These are phyloP conservation scores for Saccharomycopsis sp. DNA, from an alignment of 805 yeast species.

Conservation along the genomic window DNA sequence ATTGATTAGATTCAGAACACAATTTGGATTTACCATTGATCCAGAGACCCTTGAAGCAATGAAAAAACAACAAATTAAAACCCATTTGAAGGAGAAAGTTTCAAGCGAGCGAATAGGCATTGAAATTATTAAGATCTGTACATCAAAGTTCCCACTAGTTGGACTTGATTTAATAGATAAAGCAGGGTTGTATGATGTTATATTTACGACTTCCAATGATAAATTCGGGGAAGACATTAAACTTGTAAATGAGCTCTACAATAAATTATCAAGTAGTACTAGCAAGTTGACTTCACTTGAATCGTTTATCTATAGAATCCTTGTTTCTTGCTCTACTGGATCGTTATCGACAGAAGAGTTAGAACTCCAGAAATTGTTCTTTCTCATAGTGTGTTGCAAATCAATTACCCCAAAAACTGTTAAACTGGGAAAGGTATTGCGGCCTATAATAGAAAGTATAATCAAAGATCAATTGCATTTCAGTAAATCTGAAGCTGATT, in stretches of 20 bases:
- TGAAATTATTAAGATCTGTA: slow-evolving; percentile 73
- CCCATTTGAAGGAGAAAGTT: slow-evolving; percentile 61
- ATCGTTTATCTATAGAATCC: background rate
- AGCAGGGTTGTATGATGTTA: slow-evolving; percentile 47
- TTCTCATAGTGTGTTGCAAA: slow-evolving; percentile 14
- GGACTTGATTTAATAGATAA: slow-evolving; percentile 56
- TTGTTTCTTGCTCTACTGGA: background rate
- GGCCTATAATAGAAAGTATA: slow-evolving; percentile 10
- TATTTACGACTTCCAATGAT: slow-evolving; percentile 38
- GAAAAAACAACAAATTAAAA: slow-evolving; percentile 46
- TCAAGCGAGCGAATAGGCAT: slow-evolving; percentile 87
- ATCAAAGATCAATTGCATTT: slow-evolving; percentile 18
- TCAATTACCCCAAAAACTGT: background rate
- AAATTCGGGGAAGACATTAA: slow-evolving; percentile 10
- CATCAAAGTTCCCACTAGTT: slow-evolving; percentile 51
- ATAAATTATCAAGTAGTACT: background rate
- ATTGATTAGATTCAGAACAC: slow-evolving; percentile 76
- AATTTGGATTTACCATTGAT: slow-evolving; percentile 65
- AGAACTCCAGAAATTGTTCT: slow-evolving; percentile 14
- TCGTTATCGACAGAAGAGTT: background rate
- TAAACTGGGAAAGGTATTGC: slow-evolving; percentile 1
- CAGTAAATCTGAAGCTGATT: slow-evolving; percentile 16
- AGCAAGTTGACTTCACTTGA: background rate
- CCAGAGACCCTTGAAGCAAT: slow-evolving; percentile 54
- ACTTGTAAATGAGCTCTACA: slow-evolving; percentile 1